Evolutionary conservation across 2,329 filamentous ascomycete genomes (phyloP), one percentile per base, ranked within the genome.

Genomic region (Knoxdaviesia proteae): DNA sequence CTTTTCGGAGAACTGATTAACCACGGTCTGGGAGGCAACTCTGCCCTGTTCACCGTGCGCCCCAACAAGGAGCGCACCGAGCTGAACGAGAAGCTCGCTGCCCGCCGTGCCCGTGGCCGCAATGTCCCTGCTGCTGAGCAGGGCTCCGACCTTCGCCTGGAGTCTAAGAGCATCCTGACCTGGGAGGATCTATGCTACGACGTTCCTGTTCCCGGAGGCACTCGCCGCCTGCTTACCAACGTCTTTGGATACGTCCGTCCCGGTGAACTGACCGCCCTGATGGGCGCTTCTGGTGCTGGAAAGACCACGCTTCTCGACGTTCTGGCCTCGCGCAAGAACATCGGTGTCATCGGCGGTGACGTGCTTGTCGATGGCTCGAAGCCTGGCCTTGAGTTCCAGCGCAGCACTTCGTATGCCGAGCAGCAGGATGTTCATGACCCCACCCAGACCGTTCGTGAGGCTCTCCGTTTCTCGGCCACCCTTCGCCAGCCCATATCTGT

Each of bases 301-400:
- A 93, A 93, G 61, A 90, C 84, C 0, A 92, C 84, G 0, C 63
- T 92, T 0, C 63, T 93, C 3, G 82, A 93, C 51, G 81, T 88
- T 1, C 62, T 92, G 34, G 71, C 71, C 0, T 56, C 64, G 1
- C 61, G 73, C 35, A 75, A 74, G 59, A 75, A 71, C 49, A 72
- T 76, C 44, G 73, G 72, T 49, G 69, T 74, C 2, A 70, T 77
- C 36, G 50, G 54, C 0, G 71, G 71, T 36, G 67, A 72, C 36
- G 64, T 77, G 6, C 55, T 74, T 2, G 68, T 77, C 34, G 72
- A 76, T 45, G 70, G 67, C 9, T 46, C 57, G 37, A 68, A 67
- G 49, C 71, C 71, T 0, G 70, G 69, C 35, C 68, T 67, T 51
- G 64, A 73, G 49, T 77, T 77, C 53, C 71, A 75, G 52, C 64